Base-by-base conservation (phyloP, 2,329 filamentous ascomycete species). In the Cordyceps pruinosa region DNA sequence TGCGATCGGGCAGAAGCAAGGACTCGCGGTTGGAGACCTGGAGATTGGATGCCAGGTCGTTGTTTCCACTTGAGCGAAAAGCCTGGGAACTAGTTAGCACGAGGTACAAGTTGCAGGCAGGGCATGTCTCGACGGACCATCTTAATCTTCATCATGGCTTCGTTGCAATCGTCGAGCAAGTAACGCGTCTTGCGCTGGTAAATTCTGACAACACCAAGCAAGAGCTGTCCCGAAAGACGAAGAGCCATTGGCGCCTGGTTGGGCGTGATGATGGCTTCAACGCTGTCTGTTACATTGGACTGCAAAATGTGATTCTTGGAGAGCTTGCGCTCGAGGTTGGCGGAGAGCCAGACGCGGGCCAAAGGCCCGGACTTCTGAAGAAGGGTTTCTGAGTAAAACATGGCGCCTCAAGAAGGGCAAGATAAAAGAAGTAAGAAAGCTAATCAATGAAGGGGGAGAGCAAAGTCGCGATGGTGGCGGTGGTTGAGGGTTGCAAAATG, bases 351-450 rank as follows among this genome's bases (percentile, higher is more conserved):
- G 76, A 97, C 92, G 70, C 91, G 90, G 75, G 94, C 94, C 79
- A 99, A 77, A 68, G 94, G 93, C 78, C 94, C 94, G 66, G 90
- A 96, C 86, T 96, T 96, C 72, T 92, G 91, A 66, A 99, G 84
- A 59, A 99, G 84, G 56, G 90, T 91, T 78, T 96, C 91, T 55
- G 94, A 96, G 74, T 97, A 97, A 76, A 99, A 99, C 94, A 99
- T 99, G 71, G 64, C 59, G 64, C 66, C 64, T 64, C 64, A 66
- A 65, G 63, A 64, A 66, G 63, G 59, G 64, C 61, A 61, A 59
- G 66, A 50, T 34, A 61, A 51, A 60, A 44, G 35, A 12, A 26
- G 58, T 28, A 54, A 35, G 37, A 53, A 32, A 60, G 34, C 42
- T 6, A 48, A 25, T 32, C 25, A 23, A n/a, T 12, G n/a, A 48